Base-by-base conservation (phyloP, 129 eudicot genomes). In the Chrysanthemum makinoi region DNA sequence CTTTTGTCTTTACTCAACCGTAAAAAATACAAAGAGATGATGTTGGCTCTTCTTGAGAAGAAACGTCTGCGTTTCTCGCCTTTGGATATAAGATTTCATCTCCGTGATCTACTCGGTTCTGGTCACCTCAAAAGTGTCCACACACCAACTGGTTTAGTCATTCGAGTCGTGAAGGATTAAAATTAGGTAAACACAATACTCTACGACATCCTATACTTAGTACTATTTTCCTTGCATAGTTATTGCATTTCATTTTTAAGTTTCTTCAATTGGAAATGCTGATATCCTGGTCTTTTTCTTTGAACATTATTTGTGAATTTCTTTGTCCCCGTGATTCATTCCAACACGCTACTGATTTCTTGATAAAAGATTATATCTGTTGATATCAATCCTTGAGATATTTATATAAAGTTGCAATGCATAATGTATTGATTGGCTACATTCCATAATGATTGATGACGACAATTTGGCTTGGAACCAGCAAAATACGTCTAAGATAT, bases 1-100 rank as follows among this genome's bases (percentile, higher is more conserved):
- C 86, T 94, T 28, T 52, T 94, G 72, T 94, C 96, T 68, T 73
- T 94, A 64, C 87, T 94, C 39, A 94, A 83, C 69, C 96, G 94
- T 26, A 86, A 90, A 77, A 94, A 88, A 67, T 84, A 86, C 87
- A 94, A 94, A 70, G 99, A 87, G 95, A 94, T 90, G 97, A 84
- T 88, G 91, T 55, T 90, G 91, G 86, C 89, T 75, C 7, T 86
- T 76, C 61, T 94, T 60, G 97, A 88, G 88, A 86, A 86, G 80
- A 94, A 83, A 84, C 80, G 88, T 69, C 82, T 94, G 54, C 87
- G 91, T 53, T 59, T 85, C 61, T 94, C 99, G 75, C 89, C 87
- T 16, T 80, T 94, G 54, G 99, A 90, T 80, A 88, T 90, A 74
- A 86, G 99, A 88, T 94, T 94, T 84, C 99, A 94, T 81, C 83